Evolutionary conservation across 1,284 basidiomycete genomes (phyloP).

Genomic region (Austroboletus niveus): DNA sequence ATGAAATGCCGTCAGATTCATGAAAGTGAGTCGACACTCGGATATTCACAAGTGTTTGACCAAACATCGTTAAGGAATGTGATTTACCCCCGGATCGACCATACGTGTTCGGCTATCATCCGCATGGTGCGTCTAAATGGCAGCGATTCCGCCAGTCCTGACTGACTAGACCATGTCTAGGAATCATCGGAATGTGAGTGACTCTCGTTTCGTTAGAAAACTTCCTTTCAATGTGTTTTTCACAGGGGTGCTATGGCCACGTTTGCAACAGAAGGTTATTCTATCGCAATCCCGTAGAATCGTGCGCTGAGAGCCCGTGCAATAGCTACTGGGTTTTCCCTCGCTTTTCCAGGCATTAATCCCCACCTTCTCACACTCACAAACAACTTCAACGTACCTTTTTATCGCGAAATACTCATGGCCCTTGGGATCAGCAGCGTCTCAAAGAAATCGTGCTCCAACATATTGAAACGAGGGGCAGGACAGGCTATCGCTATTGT

Average conservation of each 20-base stretch:
- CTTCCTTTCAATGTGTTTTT: background rate
- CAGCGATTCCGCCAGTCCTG: background rate
- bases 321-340: constrained; percentile 87
- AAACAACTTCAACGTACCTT: constrained; percentile 88
- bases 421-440: constrained; percentile 90
- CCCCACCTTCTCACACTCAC: constrained; percentile 91
- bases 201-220: background rate
- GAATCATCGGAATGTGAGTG: constrained; percentile 88
- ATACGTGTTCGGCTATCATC: constrained; percentile 97
- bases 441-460: constrained; percentile 85
- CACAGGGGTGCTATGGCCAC: constrained; percentile 88
- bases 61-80: constrained; percentile 55
- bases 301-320: background rate
- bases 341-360: constrained; percentile 86
- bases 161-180: constrained; percentile 34
- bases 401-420: constrained; percentile 91
- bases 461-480: constrained; percentile 67
- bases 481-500: constrained; percentile 89
- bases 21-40: constrained; percentile 21
- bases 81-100: constrained; percentile 89
- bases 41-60: background rate
- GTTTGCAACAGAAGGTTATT: constrained; percentile 85
- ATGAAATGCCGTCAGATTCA: constrained; percentile 11
- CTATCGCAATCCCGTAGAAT: constrained; percentile 4
- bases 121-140: constrained; percentile 66